These are phyloP conservation scores for Blastobotrys apis DNA, from an alignment of 1,139 yeast species.

Conservation along the genomic window DNA sequence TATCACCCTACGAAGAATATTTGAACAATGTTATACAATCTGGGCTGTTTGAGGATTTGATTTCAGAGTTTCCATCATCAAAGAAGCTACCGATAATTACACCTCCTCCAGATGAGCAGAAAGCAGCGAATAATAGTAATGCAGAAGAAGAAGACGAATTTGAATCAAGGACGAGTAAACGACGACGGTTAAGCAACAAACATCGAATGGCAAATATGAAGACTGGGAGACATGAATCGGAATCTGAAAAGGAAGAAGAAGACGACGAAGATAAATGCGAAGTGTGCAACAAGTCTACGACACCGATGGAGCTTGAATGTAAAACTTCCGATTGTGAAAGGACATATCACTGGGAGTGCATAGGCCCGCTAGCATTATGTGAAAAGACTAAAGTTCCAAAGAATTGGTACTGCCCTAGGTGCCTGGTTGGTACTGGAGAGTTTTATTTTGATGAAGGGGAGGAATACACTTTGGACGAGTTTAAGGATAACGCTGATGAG, in stretches of 20 bases:
- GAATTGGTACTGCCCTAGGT: conserved; percentile 73
- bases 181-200: neutral
- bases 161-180: neutral
- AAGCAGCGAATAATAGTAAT: conserved; percentile 4
- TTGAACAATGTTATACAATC: neutral
- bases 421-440: conserved; percentile 81
- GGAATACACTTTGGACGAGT: conserved; percentile 56
- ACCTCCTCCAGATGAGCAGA: conserved; percentile 2
- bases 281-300: conserved; percentile 3
- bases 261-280: conserved; percentile 42
- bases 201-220: conserved; percentile 11
- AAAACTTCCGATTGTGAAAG: conserved; percentile 53
- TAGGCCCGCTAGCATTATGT: conserved; percentile 35
- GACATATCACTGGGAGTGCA: conserved; percentile 61
- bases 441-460: conserved; percentile 82
- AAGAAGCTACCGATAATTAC: neutral
- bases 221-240: conserved; percentile 10
- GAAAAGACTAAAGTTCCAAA: conserved; percentile 31
- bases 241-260: conserved; percentile 34
- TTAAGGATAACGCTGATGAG: conserved; percentile 52
- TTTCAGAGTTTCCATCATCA: neutral
- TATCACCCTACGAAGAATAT: conserved; percentile 15
- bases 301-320: conserved; percentile 11
- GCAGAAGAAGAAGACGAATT: conserved; percentile 11
- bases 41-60: conserved; percentile 7